Evolutionary conservation across 2,329 filamentous ascomycete species (phyloP).

Genomic region (Lasiodiplodia sp.): DNA sequence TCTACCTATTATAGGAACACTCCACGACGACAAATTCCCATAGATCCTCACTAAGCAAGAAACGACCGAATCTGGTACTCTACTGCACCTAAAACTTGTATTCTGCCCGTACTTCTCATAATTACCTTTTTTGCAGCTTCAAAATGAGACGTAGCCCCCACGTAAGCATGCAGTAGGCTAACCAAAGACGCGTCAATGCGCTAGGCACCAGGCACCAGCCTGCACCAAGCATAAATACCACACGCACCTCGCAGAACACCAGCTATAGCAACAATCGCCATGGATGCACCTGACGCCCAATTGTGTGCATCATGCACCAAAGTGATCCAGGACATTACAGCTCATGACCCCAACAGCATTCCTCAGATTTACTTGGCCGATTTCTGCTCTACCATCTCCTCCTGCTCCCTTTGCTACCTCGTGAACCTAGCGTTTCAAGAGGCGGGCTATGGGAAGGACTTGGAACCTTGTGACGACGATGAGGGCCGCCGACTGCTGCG

Average conservation of each 20-base stretch:
- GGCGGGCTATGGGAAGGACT: constrained; percentile 1
- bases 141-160: too few species aligned
- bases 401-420: constrained; percentile 16
- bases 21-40: too few species aligned
- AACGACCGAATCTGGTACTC: too few species aligned
- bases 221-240: background rate
- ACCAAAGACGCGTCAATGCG: background rate
- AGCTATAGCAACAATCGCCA: background rate
- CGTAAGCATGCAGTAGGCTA: too few species aligned
- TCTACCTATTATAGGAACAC: too few species aligned
- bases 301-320: constrained; percentile 3
- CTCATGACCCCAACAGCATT: background rate
- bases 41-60: too few species aligned
- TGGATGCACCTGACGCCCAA: background rate
- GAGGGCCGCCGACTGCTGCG: background rate
- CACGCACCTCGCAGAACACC: background rate
- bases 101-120: too few species aligned
- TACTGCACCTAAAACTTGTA: too few species aligned
- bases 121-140: too few species aligned
- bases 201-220: constrained; percentile 5
- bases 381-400: background rate
- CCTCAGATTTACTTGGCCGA: background rate
- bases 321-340: background rate
- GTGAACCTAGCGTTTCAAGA: background rate
- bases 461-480: background rate